Percentiles rank a stretch among this genome's conserved stretches.
These are phyloP conservation scores for Saccharomycopsis hybrid DNA, from an alignment of 1,139 yeast species.

Conservation along the genomic window DNA sequence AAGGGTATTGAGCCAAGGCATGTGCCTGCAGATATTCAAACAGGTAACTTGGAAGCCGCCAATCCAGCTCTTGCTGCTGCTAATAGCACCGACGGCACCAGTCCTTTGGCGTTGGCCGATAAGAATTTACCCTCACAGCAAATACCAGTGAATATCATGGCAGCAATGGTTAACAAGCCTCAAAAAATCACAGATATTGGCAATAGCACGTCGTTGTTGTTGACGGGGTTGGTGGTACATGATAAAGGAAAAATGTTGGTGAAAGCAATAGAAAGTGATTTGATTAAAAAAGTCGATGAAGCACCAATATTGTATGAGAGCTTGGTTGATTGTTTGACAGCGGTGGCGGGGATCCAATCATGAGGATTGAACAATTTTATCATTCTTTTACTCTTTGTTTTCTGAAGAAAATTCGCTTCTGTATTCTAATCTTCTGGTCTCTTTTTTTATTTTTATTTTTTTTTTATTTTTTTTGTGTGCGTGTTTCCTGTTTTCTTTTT, in stretches of 20 bases:
- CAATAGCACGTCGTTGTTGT: constrained; percentile 10
- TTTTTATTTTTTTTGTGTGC: no score
- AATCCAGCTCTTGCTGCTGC: neutral
- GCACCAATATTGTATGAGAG: constrained; percentile 11
- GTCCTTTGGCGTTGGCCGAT: neutral
- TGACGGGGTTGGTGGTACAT: constrained; percentile 13
- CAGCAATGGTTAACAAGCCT: neutral
- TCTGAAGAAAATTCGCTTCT: no score
- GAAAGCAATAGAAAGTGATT: constrained; percentile 14
- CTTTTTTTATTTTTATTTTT: no score
- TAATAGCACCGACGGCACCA: neutral
- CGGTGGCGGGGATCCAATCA: neutral
- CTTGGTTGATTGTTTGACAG: constrained; percentile 9
- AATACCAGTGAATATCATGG: neutral
- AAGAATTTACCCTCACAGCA: neutral
- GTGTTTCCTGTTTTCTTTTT: no score
- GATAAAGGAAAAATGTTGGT: constrained; percentile 17
- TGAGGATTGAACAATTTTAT: no score
- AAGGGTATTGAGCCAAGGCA: constrained; percentile 78
- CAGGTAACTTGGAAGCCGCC: constrained; percentile 3
- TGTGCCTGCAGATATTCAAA: constrained; percentile 37
- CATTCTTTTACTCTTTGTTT: no score
- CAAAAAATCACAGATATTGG: constrained; percentile 14
- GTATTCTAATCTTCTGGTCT: no score
- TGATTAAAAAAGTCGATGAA: constrained; percentile 3